Percentiles rank a stretch among this genome's conserved stretches.
Evolutionary conservation across 139 green algal species (phyloP).

Genomic region (Trebouxia sp.): DNA sequence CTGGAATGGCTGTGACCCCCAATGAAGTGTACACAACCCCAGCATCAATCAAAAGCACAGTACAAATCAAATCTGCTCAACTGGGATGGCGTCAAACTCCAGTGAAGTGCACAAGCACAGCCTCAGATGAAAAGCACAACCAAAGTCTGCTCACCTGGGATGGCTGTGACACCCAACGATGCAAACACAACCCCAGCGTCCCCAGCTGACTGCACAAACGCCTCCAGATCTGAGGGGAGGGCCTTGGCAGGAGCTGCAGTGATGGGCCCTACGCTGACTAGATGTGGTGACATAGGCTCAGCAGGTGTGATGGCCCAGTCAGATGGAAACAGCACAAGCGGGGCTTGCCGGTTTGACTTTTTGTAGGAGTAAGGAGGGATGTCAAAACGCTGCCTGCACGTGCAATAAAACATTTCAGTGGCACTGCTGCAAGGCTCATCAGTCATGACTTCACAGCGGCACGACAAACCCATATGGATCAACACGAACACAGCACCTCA

Average conservation of each 20-base stretch:
- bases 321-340: not conserved
- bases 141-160: constrained; percentile 14
- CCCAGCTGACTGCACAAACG: constrained; percentile 19
- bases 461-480: too few species aligned
- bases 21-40: too few species aligned
- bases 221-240: not conserved
- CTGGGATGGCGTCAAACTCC: too few species aligned
- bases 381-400: not conserved
- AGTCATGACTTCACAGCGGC: not conserved
- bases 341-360: not conserved
- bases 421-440: too few species aligned
- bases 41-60: too few species aligned
- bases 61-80: too few species aligned
- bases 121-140: too few species aligned
- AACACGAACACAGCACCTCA: too few species aligned
- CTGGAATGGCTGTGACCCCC: too few species aligned
- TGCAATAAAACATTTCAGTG: not conserved
- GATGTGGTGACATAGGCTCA: constrained; percentile 3
- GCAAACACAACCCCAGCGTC: constrained; percentile 27
- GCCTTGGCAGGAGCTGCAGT: constrained; percentile 16
- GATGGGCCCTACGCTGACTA: not conserved
- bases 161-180: constrained; percentile 16
- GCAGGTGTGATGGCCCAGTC: not conserved
- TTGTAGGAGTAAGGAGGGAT: constrained; percentile 2
- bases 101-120: too few species aligned